phyloP scores from a whole-genome alignment of 106 monocot genomes.

The Dendrobium huoshanense region DNA sequence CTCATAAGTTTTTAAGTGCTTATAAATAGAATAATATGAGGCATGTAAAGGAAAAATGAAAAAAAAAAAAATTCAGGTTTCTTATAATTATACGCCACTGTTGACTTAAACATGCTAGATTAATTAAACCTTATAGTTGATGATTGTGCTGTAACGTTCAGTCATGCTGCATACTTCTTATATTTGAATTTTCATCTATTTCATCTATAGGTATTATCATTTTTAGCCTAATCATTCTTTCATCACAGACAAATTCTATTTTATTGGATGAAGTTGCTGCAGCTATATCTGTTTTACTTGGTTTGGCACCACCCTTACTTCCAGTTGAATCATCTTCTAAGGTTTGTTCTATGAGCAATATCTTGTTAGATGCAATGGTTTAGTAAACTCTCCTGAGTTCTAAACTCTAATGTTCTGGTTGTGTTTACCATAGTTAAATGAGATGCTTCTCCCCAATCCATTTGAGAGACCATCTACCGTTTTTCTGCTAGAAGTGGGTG shows the following conservation, averaged over 20 bases:
- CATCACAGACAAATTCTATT: conserved; percentile 1
- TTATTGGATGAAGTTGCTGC: conserved; percentile 58
- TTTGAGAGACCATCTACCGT: conserved; percentile 74
- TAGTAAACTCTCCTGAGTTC: not conserved
- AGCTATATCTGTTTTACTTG: conserved; percentile 73
- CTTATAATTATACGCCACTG: not conserved
- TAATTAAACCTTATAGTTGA: not conserved
- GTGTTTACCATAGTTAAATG: conserved; percentile 43
- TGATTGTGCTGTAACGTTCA: not conserved
- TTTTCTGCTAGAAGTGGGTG: conserved; percentile 54
- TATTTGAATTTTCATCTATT: not conserved
- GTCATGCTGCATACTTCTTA: not conserved
- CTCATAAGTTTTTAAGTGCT: not conserved
- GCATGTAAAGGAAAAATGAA: not conserved
- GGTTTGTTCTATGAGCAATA: conserved; percentile 20
- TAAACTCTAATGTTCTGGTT: not conserved
- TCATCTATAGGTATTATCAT: not conserved
- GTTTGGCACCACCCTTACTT: conserved; percentile 60
- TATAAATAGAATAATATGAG: not conserved
- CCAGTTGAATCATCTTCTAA: conserved; percentile 56
- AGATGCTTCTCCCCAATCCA: conserved; percentile 64
- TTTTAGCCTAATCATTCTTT: not conserved
- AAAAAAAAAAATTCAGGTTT: not conserved
- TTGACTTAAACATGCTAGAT: conserved; percentile 1
- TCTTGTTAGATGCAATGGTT: not conserved